phyloP scores from a whole-genome alignment of 1,284 basidiomycete genomes.

The Omphalotus olearius region DNA sequence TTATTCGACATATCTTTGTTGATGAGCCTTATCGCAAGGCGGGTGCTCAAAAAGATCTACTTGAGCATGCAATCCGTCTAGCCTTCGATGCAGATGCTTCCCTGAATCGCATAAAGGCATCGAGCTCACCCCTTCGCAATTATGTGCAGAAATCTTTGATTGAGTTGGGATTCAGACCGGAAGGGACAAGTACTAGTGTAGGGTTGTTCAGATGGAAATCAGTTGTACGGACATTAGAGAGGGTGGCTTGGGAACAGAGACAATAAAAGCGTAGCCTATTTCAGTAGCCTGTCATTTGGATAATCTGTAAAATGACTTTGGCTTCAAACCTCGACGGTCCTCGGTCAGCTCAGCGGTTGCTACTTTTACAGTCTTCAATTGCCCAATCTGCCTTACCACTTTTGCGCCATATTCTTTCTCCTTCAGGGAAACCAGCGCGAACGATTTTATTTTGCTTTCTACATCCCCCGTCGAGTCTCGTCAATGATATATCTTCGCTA shows the following conservation, averaged over 20 bases:
- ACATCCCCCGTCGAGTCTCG: slow-evolving; percentile 46
- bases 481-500: slow-evolving; percentile 25
- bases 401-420: slow-evolving; percentile 37
- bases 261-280: not conserved
- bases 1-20: slow-evolving; percentile 76
- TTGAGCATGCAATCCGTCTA: slow-evolving; percentile 52
- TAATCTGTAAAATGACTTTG: slow-evolving; percentile 19
- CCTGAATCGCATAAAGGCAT: slow-evolving; percentile 41
- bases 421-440: slow-evolving; percentile 11
- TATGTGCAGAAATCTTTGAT: slow-evolving; percentile 47
- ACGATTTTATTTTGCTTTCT: slow-evolving; percentile 58
- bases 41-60: slow-evolving; percentile 62
- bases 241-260: slow-evolving; percentile 34
- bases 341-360: slow-evolving; percentile 40
- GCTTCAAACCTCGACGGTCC: slow-evolving; percentile 32
- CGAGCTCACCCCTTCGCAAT: slow-evolving; percentile 45
- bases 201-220: slow-evolving; percentile 56
- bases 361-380: slow-evolving; percentile 62
- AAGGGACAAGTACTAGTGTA: slow-evolving; percentile 35
- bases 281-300: too few species aligned
- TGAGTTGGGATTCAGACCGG: slow-evolving; percentile 48
- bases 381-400: slow-evolving; percentile 61
- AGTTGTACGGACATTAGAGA: slow-evolving; percentile 34
- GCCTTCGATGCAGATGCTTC: slow-evolving; percentile 45
- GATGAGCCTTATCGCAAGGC: slow-evolving; percentile 57